Base-by-base conservation (phyloP, 2,329 filamentous ascomycete species). In the Periconia sp. region DNA sequence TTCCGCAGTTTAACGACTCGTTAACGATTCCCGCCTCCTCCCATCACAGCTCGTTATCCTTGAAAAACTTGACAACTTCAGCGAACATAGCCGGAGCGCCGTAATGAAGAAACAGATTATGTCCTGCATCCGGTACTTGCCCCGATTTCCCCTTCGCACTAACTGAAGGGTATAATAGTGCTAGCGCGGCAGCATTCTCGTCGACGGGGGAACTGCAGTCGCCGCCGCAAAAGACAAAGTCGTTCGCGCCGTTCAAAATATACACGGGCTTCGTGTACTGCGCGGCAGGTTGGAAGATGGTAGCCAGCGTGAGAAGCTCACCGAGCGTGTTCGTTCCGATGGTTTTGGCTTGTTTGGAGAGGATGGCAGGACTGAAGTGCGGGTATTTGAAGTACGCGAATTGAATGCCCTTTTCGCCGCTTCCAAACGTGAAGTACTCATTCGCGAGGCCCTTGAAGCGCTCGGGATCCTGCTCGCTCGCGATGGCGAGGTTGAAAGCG, bases 401-500 rank as follows among this genome's bases (percentile, higher is more conserved):
- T 30, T 59, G 56, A 1, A 59, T 35, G 1, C 20, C 35, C 27
- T 54, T 54, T 1, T 41, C 19, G 0, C 15, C 46, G 2, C 50
- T 10, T 10, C 52, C 52, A 13, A 42, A 41, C 2, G 51, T 50
- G 31, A 59, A 45, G 23, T 59, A 59, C 17, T 49, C 54, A n/a
- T 52, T 59, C 2, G 43, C 20, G 15, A 58, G 46, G 13, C 27
- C 13, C 5, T 49, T 51, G 23, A 55, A 47, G 15, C 45, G 45
- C 2, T 27, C 17, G 20, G 35, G 51, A 33, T 54, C 52, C 23
- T 37, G 11, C 42, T 55, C 27, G 46, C 19, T 55, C 20, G 63
- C 48, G 19, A 58, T 61, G 3, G 59, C 45, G 41, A 61, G 31
- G 60, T 64, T 66, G 14, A 31, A 47, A 15, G 9, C 41, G 13